Base-by-base conservation (phyloP, 2,329 filamentous ascomycete genomes). In the Arachnomyces sp. region DNA sequence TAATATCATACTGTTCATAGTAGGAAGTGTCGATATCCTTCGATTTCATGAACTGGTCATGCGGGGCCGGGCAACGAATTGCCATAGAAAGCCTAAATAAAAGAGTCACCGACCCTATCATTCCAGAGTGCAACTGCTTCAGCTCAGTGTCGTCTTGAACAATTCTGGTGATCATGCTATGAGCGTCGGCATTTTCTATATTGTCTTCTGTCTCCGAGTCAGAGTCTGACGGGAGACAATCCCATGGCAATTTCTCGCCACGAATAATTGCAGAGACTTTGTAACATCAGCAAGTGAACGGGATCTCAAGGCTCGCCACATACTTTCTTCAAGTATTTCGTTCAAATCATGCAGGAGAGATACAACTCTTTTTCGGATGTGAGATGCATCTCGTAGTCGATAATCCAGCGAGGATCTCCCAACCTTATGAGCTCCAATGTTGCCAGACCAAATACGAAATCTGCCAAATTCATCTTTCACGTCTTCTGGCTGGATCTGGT, bases 21-120 rank as follows among this genome's bases (percentile, higher is more conserved):
- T 13, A 18, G 16, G 41, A 47, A 4, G 32, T 34, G 12, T 40
- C 35, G 3, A 34, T 13, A 14, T 44, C 39, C 1, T 13, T 28
- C 20, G 17, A 36, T 25, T 38, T 38, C 2, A 34, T 37, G 30
- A 61, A 52, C 2, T 49, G 53, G 28, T 65, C 60, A 14, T 61
- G 56, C 0, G 57, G 57, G 2, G 59, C 54, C 7, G 62, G 61
- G 2, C 60, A 58, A 1, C 53, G 52, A 2, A 66, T 63, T 0
- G 59, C 49, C 6, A 62, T 50, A 4, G 58, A 60, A 0, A 67
- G 46, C 3, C 61, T 48, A 3, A 62, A 45, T 2, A 67, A 51
- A 18, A 56, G 57, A 16, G 56, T 51, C 2, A 62, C 48, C 0
- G 48, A 44, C 1, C 59, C 55, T 16, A 37, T 17, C 9, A 42